phyloP scores from a whole-genome alignment of 176 grass and related monocot species.

The Chloris gayana region DNA sequence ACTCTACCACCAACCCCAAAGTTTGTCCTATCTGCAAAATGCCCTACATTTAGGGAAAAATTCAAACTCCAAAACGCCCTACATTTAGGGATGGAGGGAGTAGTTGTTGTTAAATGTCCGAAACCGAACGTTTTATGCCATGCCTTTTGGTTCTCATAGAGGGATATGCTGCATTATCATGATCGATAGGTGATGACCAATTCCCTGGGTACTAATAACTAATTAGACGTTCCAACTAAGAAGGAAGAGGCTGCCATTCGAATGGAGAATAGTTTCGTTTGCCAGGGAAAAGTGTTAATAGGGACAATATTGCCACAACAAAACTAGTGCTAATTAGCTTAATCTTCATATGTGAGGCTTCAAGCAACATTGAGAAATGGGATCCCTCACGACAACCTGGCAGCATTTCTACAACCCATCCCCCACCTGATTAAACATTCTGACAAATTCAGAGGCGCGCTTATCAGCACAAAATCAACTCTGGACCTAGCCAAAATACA shows the following conservation, averaged over 20 bases:
- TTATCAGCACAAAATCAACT: background rate
- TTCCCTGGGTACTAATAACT: background rate
- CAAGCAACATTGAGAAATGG: background rate
- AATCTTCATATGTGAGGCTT: background rate
- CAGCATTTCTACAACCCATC: background rate
- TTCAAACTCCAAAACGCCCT: too few relatives aligned
- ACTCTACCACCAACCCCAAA: too few relatives aligned
- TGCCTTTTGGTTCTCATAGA: background rate
- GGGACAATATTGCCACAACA: background rate
- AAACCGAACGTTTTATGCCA: background rate
- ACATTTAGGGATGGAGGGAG: too few relatives aligned
- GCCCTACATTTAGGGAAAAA: too few relatives aligned
- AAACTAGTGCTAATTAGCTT: background rate
- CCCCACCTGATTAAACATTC: background rate
- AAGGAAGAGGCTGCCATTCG: background rate
- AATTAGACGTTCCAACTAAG: background rate
- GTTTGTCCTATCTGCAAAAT: too few relatives aligned
- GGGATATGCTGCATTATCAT: background rate
- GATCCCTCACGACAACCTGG: background rate
- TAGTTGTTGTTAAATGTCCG: too few relatives aligned
- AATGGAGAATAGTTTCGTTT: background rate
- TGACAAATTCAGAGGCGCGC: background rate
- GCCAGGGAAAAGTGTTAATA: background rate
- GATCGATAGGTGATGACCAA: background rate
- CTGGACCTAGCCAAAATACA: background rate